Evolutionary conservation across 257 asterid species (phyloP).

Genomic region (Petunia secreta): DNA sequence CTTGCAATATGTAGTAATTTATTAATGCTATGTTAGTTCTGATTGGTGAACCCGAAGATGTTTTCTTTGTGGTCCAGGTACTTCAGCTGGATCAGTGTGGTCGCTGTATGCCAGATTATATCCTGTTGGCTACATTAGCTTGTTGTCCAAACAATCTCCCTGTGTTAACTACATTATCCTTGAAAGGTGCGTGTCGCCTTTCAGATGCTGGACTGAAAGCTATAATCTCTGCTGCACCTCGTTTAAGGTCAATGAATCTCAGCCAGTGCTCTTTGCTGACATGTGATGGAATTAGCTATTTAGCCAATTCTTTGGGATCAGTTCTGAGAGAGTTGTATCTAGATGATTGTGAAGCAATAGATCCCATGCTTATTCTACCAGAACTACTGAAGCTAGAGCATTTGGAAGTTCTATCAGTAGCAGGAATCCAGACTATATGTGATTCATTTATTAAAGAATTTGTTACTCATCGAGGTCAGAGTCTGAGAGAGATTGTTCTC

Average conservation of each 20-base stretch:
- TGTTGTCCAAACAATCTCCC: conserved; percentile 61
- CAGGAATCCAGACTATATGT: conserved; percentile 65
- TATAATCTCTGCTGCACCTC: conserved; percentile 78
- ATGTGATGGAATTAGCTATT: conserved; percentile 61
- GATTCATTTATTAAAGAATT: conserved; percentile 66
- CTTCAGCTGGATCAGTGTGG: conserved; percentile 88
- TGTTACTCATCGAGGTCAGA: conserved; percentile 56
- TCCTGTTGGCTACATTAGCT: conserved; percentile 56
- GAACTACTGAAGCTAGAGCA: conserved; percentile 63
- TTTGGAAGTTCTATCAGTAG: conserved; percentile 83
- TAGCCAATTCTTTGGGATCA: conserved; percentile 62
- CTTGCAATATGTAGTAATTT: background rate
- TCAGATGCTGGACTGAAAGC: conserved; percentile 70
- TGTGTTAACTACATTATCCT: conserved; percentile 63
- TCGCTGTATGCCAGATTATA: conserved; percentile 71
- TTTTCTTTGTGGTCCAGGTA: conserved; percentile 58
- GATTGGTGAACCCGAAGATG: conserved; percentile 30
- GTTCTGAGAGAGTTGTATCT: conserved; percentile 75
- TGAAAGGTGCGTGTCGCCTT: conserved; percentile 94
- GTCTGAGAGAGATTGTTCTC: conserved; percentile 79
- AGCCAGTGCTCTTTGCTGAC: conserved; percentile 86
- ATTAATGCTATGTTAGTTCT: conserved; percentile 10
- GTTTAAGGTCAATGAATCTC: conserved; percentile 77
- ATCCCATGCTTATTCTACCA: conserved; percentile 77
- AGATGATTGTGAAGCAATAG: conserved; percentile 66